phyloP scores from a whole-genome alignment of 1,284 basidiomycete genomes.

The Macrocystidia cucumis region DNA sequence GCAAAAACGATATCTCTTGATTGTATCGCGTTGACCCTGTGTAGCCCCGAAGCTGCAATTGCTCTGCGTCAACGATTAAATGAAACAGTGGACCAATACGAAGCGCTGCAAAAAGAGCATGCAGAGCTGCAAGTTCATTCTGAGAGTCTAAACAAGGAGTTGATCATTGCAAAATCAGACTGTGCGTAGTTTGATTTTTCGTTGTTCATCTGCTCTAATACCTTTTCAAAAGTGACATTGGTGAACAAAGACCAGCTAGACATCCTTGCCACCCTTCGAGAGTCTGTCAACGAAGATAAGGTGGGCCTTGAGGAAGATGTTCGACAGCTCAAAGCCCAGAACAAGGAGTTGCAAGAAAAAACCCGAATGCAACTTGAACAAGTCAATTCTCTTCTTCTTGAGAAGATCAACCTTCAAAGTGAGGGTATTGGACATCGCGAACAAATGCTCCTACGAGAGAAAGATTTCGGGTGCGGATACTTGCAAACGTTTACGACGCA shows the following conservation, averaged over 20 bases:
- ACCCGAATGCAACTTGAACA: slow-evolving; percentile 90
- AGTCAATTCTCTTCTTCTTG: slow-evolving; percentile 78
- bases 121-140: slow-evolving; percentile 68
- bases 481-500: not conserved
- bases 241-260: slow-evolving; percentile 84
- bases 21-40: not conserved
- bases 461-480: slow-evolving; percentile 71
- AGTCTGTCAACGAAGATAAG: slow-evolving; percentile 87
- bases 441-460: slow-evolving; percentile 73
- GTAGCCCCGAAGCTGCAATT: slow-evolving; percentile 78
- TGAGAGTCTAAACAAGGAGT: slow-evolving; percentile 59
- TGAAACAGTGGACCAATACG: slow-evolving; percentile 81
- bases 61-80: slow-evolving; percentile 84
- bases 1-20: too few relatives aligned
- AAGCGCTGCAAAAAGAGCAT: slow-evolving; percentile 61
- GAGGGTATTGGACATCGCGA: slow-evolving; percentile 84
- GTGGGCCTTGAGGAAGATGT: slow-evolving; percentile 65
- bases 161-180: slow-evolving; percentile 84
- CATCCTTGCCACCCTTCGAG: slow-evolving; percentile 75
- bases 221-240: slow-evolving; percentile 51
- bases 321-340: slow-evolving; percentile 55
- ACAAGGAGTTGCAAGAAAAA: slow-evolving; percentile 74
- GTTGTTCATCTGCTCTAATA: slow-evolving; percentile 3
- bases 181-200: slow-evolving; percentile 39
- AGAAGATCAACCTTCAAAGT: slow-evolving; percentile 87